Conservation (phyloP, 129 eudicot genomes). For the Chrysanthemum makinoi region DNA sequence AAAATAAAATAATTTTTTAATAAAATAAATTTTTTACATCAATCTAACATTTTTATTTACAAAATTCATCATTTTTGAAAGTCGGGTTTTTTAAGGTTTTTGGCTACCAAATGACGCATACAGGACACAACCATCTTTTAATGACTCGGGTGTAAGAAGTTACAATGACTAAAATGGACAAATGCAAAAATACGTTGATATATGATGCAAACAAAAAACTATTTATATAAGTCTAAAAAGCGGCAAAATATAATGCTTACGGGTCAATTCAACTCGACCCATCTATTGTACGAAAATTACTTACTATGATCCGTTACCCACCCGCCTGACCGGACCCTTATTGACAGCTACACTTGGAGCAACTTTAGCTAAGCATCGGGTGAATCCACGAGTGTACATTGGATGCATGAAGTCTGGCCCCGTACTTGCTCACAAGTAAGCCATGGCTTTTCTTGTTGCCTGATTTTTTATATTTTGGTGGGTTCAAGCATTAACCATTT, state of each 20-base stretch:
- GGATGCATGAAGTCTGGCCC: slow-evolving; percentile 99
- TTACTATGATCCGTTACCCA: neutral
- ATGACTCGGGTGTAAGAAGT: no score
- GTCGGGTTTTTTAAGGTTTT: no score
- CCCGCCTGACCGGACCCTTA: neutral
- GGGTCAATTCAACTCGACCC: slow-evolving; percentile 1
- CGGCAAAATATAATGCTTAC: neutral
- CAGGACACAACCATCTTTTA: no score
- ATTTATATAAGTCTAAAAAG: no score
- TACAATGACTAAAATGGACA: no score
- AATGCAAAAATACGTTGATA: neutral
- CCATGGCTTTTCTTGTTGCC: slow-evolving; percentile 1
- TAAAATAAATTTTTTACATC: no score
- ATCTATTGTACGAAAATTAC: neutral
- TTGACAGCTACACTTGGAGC: slow-evolving; percentile 80
- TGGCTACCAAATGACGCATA: no score
- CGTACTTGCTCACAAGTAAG: slow-evolving; percentile 84
- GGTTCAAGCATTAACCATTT: slow-evolving; percentile 3
- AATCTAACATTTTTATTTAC: no score
- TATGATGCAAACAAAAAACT: neutral
- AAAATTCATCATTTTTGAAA: no score
- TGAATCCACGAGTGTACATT: slow-evolving; percentile 69
- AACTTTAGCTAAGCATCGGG: slow-evolving; percentile 67
- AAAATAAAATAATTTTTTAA: no score
- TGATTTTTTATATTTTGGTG: neutral